phyloP scores from a whole-genome alignment of 768 basidiomycete genomes.

The Russula sp. region DNA sequence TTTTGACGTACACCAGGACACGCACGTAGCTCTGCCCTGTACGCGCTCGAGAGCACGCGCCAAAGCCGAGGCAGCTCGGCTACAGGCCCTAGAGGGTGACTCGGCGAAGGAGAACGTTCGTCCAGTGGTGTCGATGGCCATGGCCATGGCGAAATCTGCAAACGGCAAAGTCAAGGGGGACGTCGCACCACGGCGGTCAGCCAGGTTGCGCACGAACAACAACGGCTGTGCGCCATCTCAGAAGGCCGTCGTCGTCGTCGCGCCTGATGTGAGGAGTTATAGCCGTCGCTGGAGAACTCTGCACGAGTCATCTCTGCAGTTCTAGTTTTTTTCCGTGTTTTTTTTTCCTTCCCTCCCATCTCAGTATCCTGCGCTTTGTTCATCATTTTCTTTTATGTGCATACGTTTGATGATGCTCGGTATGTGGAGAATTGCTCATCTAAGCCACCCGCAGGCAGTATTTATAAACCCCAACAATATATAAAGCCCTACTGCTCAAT shows the following conservation, averaged over 20 bases:
- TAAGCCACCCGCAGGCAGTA: conserved; percentile 20
- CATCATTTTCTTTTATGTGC: conserved; percentile 10
- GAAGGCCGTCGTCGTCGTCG: neutral
- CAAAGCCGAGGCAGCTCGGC: conserved; percentile 13
- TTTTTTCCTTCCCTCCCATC: neutral
- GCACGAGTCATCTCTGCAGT: conserved; percentile 14
- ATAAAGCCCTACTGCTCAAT: conserved; percentile 8
- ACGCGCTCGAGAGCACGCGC: conserved; percentile 21
- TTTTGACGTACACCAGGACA: conserved; percentile 30
- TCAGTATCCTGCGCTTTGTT: neutral
- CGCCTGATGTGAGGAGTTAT: conserved; percentile 1
- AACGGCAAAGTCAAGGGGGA: conserved; percentile 16
- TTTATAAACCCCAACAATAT: conserved; percentile 21
- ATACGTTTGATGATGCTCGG: conserved; percentile 7
- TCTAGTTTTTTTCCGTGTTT: conserved; percentile 1
- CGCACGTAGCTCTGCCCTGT: conserved; percentile 24
- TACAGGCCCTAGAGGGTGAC: conserved; percentile 10
- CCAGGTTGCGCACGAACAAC: conserved; percentile 21
- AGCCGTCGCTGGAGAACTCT: conserved; percentile 15
- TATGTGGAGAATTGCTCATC: conserved; percentile 23
- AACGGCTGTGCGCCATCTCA: neutral
- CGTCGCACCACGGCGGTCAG: conserved; percentile 21
- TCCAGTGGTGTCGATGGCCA: neutral
- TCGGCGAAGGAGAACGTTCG: conserved; percentile 30
- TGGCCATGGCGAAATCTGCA: neutral